A percentile compares a stretch with the other conserved stretches of the same genome.
Conservation (phyloP, 106 monocot genomes). For the Platanthera guangdongensis region DNA sequence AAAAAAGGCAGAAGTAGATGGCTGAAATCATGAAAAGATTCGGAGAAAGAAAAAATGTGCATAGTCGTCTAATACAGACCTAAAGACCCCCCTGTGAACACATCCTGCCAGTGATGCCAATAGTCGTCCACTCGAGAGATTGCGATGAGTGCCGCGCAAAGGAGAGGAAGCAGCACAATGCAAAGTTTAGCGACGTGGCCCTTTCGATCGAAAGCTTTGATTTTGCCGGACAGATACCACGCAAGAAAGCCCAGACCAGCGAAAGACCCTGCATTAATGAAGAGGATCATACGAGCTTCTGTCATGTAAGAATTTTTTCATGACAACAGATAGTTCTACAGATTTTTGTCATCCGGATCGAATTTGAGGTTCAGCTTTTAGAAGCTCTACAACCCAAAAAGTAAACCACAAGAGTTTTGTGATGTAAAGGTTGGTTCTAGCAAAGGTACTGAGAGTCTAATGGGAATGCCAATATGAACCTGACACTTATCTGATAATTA, state of each 20-base stretch:
- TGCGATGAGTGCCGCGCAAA: conserved; percentile 47
- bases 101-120: conserved; percentile 85
- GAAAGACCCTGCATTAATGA: conserved; percentile 15
- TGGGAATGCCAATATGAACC: too few relatives aligned
- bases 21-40: neutral
- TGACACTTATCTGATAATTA: too few relatives aligned
- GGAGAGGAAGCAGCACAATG: conserved; percentile 51
- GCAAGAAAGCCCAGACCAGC: conserved; percentile 15
- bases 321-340: neutral
- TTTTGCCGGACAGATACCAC: conserved; percentile 62
- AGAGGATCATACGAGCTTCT: neutral
- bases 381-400: neutral
- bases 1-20: neutral
- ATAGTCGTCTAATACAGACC: conserved; percentile 15
- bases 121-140: conserved; percentile 75
- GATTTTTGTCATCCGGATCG: neutral
- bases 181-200: conserved; percentile 70
- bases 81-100: conserved; percentile 45
- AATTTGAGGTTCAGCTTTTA: neutral
- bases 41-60: neutral
- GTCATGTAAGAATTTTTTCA: neutral
- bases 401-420: neutral
- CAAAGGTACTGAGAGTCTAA: too few relatives aligned
- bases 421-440: too few relatives aligned
- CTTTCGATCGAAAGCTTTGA: conserved; percentile 43